phyloP scores from a whole-genome alignment of 768 basidiomycete species.

The Auricularia cornea region DNA sequence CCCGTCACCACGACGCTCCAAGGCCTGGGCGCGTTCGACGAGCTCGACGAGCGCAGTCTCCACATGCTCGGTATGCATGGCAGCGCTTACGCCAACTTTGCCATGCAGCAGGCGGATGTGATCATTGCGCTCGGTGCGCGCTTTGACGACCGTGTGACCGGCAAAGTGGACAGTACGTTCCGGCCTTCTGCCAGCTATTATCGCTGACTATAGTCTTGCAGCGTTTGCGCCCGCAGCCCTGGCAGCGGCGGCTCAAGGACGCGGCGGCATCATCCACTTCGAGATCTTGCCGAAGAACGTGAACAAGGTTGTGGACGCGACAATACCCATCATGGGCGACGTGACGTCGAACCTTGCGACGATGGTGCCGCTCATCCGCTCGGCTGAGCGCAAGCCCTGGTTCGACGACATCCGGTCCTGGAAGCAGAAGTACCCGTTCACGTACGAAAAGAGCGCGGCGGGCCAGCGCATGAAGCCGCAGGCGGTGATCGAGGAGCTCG shows the following conservation, averaged over 20 bases:
- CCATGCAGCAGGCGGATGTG: conserved; percentile 95
- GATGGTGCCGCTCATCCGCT: conserved; percentile 71
- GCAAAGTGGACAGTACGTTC: conserved; percentile 55
- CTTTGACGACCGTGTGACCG: conserved; percentile 97
- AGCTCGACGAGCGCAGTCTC: conserved; percentile 73
- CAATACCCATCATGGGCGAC: conserved; percentile 90
- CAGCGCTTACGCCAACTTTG: conserved; percentile 91
- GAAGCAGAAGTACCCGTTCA: conserved; percentile 89
- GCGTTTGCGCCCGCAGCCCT: conserved; percentile 86
- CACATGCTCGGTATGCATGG: conserved; percentile 99
- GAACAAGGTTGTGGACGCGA: conserved; percentile 96
- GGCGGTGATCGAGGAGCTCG: conserved; percentile 90
- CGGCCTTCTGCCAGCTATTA: not conserved
- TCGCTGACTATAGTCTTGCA: conserved; percentile 4
- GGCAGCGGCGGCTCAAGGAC: conserved; percentile 74
- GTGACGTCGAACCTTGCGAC: conserved; percentile 74
- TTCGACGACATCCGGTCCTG: conserved; percentile 72
- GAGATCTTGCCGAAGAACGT: conserved; percentile 98
- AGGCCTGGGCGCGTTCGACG: conserved; percentile 93
- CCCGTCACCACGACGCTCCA: conserved; percentile 96
- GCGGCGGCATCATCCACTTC: conserved; percentile 97
- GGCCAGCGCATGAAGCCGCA: conserved; percentile 87
- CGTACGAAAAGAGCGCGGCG: conserved; percentile 56
- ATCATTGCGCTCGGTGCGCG: conserved; percentile 95
- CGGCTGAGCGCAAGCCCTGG: conserved; percentile 65